Evolutionary conservation across 352 stramenopile species (phyloP).

Genomic region (Albugo laibachii): DNA sequence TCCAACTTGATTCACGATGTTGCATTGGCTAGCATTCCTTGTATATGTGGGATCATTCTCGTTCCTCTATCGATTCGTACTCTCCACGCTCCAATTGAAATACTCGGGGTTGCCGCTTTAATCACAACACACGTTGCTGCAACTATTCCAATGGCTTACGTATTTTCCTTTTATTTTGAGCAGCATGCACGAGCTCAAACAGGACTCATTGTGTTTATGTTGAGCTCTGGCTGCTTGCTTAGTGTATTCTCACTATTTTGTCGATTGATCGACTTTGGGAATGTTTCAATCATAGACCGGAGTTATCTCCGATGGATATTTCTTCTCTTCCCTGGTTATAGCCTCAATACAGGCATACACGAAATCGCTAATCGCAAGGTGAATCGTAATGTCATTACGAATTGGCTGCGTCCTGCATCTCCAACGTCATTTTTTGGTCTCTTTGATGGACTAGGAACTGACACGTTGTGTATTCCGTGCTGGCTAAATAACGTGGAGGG

Average conservation of each 20-base stretch:
- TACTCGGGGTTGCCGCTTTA: slow-evolving; percentile 19
- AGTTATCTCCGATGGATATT: slow-evolving; percentile 60
- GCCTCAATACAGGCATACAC: slow-evolving; percentile 44
- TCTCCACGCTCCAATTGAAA: slow-evolving; percentile 14
- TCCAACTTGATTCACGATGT: slow-evolving; percentile 37
- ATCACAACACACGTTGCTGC: slow-evolving; percentile 21
- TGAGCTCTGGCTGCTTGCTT: slow-evolving; percentile 32
- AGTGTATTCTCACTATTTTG: slow-evolving; percentile 67
- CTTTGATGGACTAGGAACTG: slow-evolving; percentile 22
- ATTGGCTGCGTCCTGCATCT: slow-evolving; percentile 6
- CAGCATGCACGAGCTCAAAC: slow-evolving; percentile 41
- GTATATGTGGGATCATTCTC: slow-evolving; percentile 18
- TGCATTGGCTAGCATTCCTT: slow-evolving; percentile 17
- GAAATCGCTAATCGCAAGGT: slow-evolving; percentile 52
- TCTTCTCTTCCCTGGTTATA: slow-evolving; percentile 44
- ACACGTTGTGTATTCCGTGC: slow-evolving; percentile 18
- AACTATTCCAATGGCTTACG: slow-evolving; percentile 36
- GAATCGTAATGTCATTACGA: slow-evolving; percentile 25
- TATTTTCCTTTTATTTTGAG: slow-evolving; percentile 37
- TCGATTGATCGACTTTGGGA: slow-evolving; percentile 30
- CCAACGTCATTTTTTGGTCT: slow-evolving; percentile 34
- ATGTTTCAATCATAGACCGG: slow-evolving; percentile 30
- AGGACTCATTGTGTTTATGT: slow-evolving; percentile 35
- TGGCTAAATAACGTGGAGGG: slow-evolving; percentile 16
- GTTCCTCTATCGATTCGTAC: slow-evolving; percentile 16